Base-by-base conservation (phyloP, 2,329 filamentous ascomycete genomes). In the Cladophialophora chaetospira region DNA sequence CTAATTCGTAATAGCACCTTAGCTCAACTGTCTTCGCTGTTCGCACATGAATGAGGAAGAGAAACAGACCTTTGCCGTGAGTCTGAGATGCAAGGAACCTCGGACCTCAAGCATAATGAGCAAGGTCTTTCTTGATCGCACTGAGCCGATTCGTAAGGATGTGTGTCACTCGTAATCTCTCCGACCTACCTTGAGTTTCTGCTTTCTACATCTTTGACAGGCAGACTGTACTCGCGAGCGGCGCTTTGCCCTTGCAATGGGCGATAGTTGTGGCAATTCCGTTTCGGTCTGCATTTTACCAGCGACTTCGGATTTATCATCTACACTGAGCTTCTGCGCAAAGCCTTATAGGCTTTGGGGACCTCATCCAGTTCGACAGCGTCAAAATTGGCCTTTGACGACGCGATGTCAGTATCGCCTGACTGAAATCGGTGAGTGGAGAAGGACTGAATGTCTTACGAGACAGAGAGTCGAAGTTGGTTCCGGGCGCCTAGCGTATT, bases 181-280 rank as follows among this genome's bases (percentile, higher is more conserved):
- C 17, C 6, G 4, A 46, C 48, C 35, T 13, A 68, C 66, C 58
- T 66, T 68, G 25, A 69, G 53, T 53, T 69, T 69, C 52, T 69
- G 67, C n/a, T 61, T 61, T 8, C 66, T 57, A 45, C 67, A 68
- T 51, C 67, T 58, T 38, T 66, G 59, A 35, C 67, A 69, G n/a
- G 67, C 67, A 36, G 57, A 60, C 48, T 56, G 70, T 84, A 89
- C 2, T 87, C 84, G 35, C 88, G 69, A 11, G 78, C 76, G 54
- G 88, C 85, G 69, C 89, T 92, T 72, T 80, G 84, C 73, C 91
- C 88, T 58, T 85, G 88, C 71, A 91, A 91, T 4, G 82, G 82
- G 1, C 86, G 82, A 21, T 84, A 86, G 46, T 85, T 80, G 52
- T 5, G 48, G 36, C 57, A 53, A 60, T 28, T 57, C 46, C 21